Percentiles rank a stretch among this genome's conserved stretches.
These are phyloP conservation scores for Spongispora temasekensis DNA, from an alignment of 1,284 basidiomycete genomes.

Conservation along the genomic window DNA sequence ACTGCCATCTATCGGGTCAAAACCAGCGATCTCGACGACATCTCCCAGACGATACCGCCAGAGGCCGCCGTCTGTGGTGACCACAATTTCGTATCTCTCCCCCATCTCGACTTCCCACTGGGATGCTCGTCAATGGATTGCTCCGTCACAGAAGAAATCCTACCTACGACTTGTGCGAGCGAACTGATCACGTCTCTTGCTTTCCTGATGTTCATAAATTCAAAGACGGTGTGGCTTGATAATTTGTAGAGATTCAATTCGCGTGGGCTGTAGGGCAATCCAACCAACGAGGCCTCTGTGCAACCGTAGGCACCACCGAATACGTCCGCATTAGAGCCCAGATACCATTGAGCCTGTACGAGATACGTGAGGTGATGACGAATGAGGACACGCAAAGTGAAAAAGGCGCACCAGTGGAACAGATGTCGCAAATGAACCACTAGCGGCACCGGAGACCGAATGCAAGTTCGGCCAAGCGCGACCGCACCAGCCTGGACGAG, in stretches of 20 bases:
- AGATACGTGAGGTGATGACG: neutral
- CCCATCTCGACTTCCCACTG: conserved; percentile 26
- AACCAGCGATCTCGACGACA: conserved; percentile 24
- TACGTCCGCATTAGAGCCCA: conserved; percentile 10
- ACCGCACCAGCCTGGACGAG: conserved; percentile 18
- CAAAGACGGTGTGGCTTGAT: conserved; percentile 7
- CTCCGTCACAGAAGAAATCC: neutral
- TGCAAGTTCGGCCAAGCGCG: conserved; percentile 15
- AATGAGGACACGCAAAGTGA: neutral
- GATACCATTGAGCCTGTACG: conserved; percentile 13
- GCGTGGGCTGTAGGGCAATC: conserved; percentile 7
- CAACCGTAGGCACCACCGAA: neutral
- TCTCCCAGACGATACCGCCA: conserved; percentile 29
- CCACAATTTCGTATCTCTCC: conserved; percentile 20
- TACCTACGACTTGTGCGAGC: conserved; percentile 14
- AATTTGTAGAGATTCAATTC: conserved; percentile 14
- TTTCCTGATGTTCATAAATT: conserved; percentile 19
- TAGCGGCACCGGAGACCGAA: conserved; percentile 4
- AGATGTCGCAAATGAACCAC: conserved; percentile 15
- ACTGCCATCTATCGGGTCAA: conserved; percentile 18
- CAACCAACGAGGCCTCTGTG: conserved; percentile 10
- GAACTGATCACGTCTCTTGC: neutral
- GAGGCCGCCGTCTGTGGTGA: conserved; percentile 22
- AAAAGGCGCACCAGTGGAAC: conserved; percentile 9
- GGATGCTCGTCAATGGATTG: neutral